Evolutionary conservation across 352 stramenopile genomes (phyloP), one percentile per base, ranked within the genome.

Genomic region (Phytophthora pluvialis): DNA sequence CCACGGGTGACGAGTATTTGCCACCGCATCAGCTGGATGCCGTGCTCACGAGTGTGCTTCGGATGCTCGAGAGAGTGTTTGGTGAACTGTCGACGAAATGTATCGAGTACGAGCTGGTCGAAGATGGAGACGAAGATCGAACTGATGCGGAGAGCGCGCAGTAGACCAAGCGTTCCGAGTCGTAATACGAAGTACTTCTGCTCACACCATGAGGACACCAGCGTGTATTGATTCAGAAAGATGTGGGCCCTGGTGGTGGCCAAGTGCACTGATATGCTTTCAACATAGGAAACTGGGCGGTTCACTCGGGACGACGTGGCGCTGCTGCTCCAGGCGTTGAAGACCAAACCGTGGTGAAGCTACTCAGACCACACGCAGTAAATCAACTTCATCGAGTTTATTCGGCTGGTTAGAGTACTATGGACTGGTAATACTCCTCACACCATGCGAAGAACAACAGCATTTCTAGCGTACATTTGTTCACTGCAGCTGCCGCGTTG

Each of bases 1-100:
- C 89, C 5, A 86, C 78, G 1, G 72, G 73, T 3, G 89, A 97
- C 43, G 56, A 84, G 28, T 97, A 84, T 59, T 73, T 93, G 21
- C 89, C 88, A 5, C 73, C 77, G 0, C 66, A 89, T 39, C 86
- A 95, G 48, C 46, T 88, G 1, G 69, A 86, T 25, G 38, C 65
- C 12, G 78, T 95, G 8, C 64, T 87, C 1, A 29, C 62, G 10
- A 59, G 53, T 21, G 75, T 91, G 9, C 59, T 97, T 21, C 40
- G 38, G 5, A 81, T 89, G 46, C 72, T 97, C 0, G 46, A 66
- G 26, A 33, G 68, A 45, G 49, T 73, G 7, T 83, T 72, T 70
- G 72, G 75, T 0, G 9, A 68, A 7, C 11, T 81, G 32, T 48
- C 62, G 7, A 54, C 77, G n/a, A 72, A 86, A 7, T 64, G 64